Base-by-base conservation (phyloP, 345 rosid genomes). In the Acer campestre region DNA sequence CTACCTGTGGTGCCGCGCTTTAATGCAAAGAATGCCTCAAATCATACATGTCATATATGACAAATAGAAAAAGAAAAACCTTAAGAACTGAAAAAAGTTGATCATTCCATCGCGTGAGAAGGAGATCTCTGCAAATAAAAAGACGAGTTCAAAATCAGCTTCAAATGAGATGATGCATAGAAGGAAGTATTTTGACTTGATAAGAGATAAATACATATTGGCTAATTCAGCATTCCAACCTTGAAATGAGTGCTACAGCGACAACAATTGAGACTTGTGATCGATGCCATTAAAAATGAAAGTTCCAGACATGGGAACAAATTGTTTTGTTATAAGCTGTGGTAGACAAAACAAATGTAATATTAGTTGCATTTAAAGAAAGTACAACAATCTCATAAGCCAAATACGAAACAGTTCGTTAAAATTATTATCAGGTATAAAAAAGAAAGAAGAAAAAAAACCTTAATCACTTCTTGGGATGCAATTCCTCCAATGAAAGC, bases 381-480 rank as follows among this genome's bases (percentile, higher is more conserved):
- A 31, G 35, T 5, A 7, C 35, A 40, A 78, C 49, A 71, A 29
- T 51, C 55, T 20, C 31, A 22, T 27, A 51, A 48, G 46, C 63
- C 13, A 44, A 68, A 68, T 20, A 44, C 11, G 17, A 20, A 20
- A 48, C 13, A 10, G 2, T 10, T 10, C 10, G 17, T 23, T 38
- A 49, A n/a, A 35, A 27, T 35, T 23, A 22, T 62, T 25, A 49
- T 49, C 55, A 49, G 1, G 13, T 23, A 40, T 9, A 3, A 12
- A n/a, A 27, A 42, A 16, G 14, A 65, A 68, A 74, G n/a, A 25
- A 23, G 2, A 29, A 29, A 14, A 27, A 65, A 18, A 62, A 95
- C 98, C 98, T 94, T 94, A 79, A 96, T 96, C 78, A 85, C 95
- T 89, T 96, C 98, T 82, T 96, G 98, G 1, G 99, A 91, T 5